Base-by-base conservation (phyloP, 345 rosid species). In the Salix suchowensis region DNA sequence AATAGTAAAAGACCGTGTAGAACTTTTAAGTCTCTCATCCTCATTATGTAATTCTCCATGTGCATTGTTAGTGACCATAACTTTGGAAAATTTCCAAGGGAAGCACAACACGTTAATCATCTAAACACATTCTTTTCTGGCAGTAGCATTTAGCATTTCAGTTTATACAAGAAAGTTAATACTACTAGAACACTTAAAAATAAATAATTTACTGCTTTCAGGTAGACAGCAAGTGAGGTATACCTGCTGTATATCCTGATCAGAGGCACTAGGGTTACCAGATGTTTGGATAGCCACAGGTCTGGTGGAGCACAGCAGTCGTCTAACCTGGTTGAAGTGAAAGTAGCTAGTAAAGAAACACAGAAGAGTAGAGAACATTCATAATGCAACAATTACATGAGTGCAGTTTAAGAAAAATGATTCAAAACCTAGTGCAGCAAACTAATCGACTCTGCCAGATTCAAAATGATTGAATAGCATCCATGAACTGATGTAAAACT, bases 241-340 rank as follows among this genome's bases (percentile, higher is more conserved):
- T 84, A 93, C 98, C 97, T 95, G 98, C 81, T 95, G 98, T 80
- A 90, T 89, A 77, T 95, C 98, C 87, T 95, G 98, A 77, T 95
- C 98, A 30, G 97, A 86, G 76, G 91, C 85, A 82, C 88, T 89
- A 58, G 97, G 92, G 78, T 89, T 89, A 71, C 80, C 86, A 72
- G 98, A 85, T 72, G 94, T 90, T 75, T 93, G 96, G 83, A 93
- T 83, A 39, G 94, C 97, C 79, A 93, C 94, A 61, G 97, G 90
- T 82, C 86, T 88, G 64, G 98, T 87, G 71, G 98, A 95, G 83
- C 98, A 88, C 80, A 95, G 68, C 83, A 93, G 86, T 52, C 98
- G 98, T 66, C 98, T 89, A 82, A 93, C 97, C 98, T 95, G 80
- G 69, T 72, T 83, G 50, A 74, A 70, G 72, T 34, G n/a, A 36